phyloP scores from a whole-genome alignment of 495 filamentous ascomycete species.

The Cudoniella acicularis region DNA sequence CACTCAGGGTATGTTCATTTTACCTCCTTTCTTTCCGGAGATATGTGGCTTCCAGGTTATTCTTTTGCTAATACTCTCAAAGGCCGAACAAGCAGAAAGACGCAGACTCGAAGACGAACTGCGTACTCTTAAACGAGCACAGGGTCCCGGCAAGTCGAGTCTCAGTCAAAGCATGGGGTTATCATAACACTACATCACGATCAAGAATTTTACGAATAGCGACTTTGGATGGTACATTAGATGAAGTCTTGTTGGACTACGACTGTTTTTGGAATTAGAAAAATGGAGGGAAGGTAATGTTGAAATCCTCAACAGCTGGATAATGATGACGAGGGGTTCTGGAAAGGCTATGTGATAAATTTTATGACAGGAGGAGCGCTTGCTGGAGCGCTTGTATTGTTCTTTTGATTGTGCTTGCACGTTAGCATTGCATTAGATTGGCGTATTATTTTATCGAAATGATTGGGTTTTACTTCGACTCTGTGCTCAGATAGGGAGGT shows the following conservation, averaged over 20 bases:
- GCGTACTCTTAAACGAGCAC: constrained; percentile 19
- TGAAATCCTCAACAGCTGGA: too few species aligned
- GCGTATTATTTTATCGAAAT: too few species aligned
- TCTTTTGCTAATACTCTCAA: neutral
- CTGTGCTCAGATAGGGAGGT: too few species aligned
- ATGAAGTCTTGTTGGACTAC: neutral
- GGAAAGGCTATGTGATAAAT: too few species aligned
- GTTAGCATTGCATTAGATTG: too few species aligned
- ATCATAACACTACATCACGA: neutral
- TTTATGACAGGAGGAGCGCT: too few species aligned
- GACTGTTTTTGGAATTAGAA: neutral
- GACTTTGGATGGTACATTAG: neutral
- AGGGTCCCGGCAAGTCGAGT: constrained; percentile 45
- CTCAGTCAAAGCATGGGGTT: constrained; percentile 42
- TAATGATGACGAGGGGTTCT: too few species aligned
- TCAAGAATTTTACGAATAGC: neutral
- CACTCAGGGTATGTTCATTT: constrained; percentile 62
- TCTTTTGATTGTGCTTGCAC: too few species aligned
- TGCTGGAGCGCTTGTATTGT: too few species aligned
- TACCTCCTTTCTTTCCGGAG: neutral
- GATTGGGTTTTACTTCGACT: too few species aligned
- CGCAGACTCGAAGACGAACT: constrained; percentile 56
- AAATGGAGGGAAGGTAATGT: too few species aligned
- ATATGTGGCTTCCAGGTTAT: constrained; percentile 3
- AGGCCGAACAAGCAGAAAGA: constrained; percentile 73